Conservation (phyloP, 345 rosid genomes). For the Citrus australasica region DNA sequence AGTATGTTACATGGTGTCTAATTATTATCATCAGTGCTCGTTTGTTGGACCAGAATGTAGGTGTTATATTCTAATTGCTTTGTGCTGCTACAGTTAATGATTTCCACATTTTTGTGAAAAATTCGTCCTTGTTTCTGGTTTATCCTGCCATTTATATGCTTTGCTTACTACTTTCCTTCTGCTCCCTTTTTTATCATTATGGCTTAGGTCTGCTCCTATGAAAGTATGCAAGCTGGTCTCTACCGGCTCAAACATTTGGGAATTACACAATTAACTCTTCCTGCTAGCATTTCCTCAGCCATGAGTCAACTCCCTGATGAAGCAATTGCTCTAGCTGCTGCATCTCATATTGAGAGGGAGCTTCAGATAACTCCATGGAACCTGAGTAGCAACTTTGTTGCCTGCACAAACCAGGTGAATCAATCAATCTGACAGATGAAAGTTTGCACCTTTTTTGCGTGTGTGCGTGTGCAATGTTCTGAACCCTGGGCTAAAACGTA, state of each 20-base stretch:
- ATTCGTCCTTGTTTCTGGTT: not conserved
- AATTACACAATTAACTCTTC: slow-evolving; percentile 65
- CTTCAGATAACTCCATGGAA: slow-evolving; percentile 96
- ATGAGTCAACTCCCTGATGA: slow-evolving; percentile 92
- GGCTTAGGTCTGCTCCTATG: slow-evolving; percentile 83
- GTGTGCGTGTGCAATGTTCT: not conserved
- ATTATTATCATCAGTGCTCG: not conserved
- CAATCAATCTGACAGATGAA: slow-evolving; percentile 4
- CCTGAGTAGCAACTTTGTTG: slow-evolving; percentile 90
- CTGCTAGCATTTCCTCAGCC: slow-evolving; percentile 75
- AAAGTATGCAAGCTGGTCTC: slow-evolving; percentile 96
- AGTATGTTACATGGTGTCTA: not conserved
- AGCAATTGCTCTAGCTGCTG: slow-evolving; percentile 97
- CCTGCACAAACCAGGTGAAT: slow-evolving; percentile 86
- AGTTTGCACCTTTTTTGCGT: not conserved
- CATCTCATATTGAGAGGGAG: slow-evolving; percentile 95
- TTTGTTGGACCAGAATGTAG: not conserved
- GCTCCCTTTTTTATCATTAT: not conserved
- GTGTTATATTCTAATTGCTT: not conserved
- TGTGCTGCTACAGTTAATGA: not conserved
- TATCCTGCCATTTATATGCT: not conserved
- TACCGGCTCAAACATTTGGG: slow-evolving; percentile 93
- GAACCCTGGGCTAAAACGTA: not conserved
- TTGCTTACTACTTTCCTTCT: not conserved
- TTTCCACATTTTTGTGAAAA: not conserved